Conservation (phyloP, 805 yeast species). For the Pichia ethanolica region DNA sequence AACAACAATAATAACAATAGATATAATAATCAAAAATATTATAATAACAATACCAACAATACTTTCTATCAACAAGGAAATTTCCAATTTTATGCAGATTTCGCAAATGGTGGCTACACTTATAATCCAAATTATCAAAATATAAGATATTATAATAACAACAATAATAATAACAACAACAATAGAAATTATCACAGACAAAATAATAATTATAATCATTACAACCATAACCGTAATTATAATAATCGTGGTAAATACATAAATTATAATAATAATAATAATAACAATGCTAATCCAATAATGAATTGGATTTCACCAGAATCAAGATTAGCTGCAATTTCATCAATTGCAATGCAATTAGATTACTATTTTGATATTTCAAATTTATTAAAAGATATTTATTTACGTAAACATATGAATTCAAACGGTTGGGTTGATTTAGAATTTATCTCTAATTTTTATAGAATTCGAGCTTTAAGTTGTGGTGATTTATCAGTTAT, state of each 20-base stretch:
- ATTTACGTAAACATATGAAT: slow-evolving; percentile 75
- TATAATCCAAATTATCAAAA: background rate
- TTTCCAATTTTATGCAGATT: slow-evolving; percentile 5
- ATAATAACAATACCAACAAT: background rate
- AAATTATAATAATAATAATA: background rate
- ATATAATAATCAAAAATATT: background rate
- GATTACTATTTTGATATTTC: slow-evolving; percentile 88
- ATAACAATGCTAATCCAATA: background rate
- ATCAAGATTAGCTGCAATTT: slow-evolving; percentile 12
- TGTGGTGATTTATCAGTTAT: slow-evolving; percentile 47
- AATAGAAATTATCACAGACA: background rate
- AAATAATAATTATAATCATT: background rate
- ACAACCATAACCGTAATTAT: slow-evolving; percentile 1
- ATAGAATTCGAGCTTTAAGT: slow-evolving; percentile 64
- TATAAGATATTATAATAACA: slow-evolving; percentile 1
- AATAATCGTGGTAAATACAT: slow-evolving; percentile 1
- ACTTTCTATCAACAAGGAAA: background rate
- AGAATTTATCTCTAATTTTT: slow-evolving; percentile 55
- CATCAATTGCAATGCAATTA: slow-evolving; percentile 45
- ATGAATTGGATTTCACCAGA: slow-evolving; percentile 11
- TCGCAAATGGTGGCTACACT: background rate
- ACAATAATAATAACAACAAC: slow-evolving; percentile 1
- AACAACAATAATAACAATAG: slow-evolving; percentile 1
- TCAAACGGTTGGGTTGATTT: slow-evolving; percentile 66
- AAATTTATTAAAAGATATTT: slow-evolving; percentile 79